These are phyloP conservation scores for Eucalyptus erythrocorys DNA, from an alignment of 345 rosid species.

Conservation along the genomic window DNA sequence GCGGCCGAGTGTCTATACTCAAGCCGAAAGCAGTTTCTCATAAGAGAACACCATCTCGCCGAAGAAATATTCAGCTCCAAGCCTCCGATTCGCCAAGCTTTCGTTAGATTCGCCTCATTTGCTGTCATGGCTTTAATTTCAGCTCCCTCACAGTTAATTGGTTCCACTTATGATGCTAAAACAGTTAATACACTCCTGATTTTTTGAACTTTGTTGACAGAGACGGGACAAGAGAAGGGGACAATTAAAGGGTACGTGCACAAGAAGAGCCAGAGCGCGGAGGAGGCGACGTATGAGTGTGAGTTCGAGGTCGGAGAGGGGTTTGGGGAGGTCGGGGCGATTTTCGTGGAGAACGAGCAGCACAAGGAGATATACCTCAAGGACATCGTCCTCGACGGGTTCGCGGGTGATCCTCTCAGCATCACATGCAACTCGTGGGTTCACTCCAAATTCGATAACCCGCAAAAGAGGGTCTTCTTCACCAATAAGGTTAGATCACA, in stretches of 20 bases:
- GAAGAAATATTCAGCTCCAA: background rate
- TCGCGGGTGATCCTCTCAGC: constrained; percentile 9
- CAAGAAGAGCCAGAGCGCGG: background rate
- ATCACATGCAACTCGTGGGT: constrained; percentile 57
- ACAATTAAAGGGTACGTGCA: constrained; percentile 35
- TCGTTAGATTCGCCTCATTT: background rate
- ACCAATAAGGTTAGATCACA: constrained; percentile 29
- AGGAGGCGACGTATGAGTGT: constrained; percentile 38
- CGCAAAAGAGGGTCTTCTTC: constrained; percentile 54
- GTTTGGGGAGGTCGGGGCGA: constrained; percentile 62
- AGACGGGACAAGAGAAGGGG: constrained; percentile 23
- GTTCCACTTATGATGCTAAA: background rate
- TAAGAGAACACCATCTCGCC: background rate
- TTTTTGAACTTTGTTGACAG: background rate
- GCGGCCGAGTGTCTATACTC: background rate
- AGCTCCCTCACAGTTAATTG: background rate
- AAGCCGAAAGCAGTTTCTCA: background rate
- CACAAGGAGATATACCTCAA: constrained; percentile 46
- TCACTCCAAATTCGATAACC: constrained; percentile 31
- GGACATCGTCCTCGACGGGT: constrained; percentile 35
- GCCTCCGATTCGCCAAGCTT: background rate
- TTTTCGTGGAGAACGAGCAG: constrained; percentile 57
- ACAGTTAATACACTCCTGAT: background rate
- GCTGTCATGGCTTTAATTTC: background rate
- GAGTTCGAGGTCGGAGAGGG: constrained; percentile 27